Evolutionary conservation across 164 flowering plant genomes (phyloP).

Genomic region (Tetracentron sinense): DNA sequence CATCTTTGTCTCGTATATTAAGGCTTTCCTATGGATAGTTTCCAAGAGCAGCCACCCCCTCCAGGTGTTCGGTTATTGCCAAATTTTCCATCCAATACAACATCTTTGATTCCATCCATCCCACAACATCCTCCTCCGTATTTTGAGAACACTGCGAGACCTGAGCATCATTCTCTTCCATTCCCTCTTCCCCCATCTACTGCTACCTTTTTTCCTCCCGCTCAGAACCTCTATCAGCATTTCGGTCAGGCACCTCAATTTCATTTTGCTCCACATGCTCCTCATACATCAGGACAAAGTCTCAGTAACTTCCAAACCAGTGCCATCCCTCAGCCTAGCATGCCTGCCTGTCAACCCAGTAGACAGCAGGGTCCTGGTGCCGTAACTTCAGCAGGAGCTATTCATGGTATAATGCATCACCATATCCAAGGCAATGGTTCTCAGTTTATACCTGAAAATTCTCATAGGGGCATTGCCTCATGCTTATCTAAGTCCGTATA

Average conservation of each 20-base stretch:
- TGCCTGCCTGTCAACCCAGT: slow-evolving; percentile 8
- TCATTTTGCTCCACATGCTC: slow-evolving; percentile 8
- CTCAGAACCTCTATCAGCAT: slow-evolving; percentile 12
- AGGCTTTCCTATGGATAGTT: slow-evolving; percentile 10
- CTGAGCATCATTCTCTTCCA: slow-evolving; percentile 4
- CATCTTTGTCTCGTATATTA: not conserved
- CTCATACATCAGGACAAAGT: slow-evolving; percentile 1
- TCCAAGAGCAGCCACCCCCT: slow-evolving; percentile 20
- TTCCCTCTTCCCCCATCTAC: slow-evolving; percentile 14
- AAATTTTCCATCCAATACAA: slow-evolving; percentile 7
- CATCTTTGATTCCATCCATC: slow-evolving; percentile 1
- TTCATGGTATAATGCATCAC: slow-evolving; percentile 3
- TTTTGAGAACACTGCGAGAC: slow-evolving; percentile 1
- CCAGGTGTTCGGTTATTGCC: slow-evolving; percentile 22
- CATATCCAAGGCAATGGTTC: slow-evolving; percentile 6
- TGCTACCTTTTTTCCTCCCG: slow-evolving; percentile 6
- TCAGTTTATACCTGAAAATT: slow-evolving; percentile 4
- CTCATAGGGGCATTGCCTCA: slow-evolving; percentile 7
- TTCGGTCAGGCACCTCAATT: not conserved
- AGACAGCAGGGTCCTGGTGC: slow-evolving; percentile 2
- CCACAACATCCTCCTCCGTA: slow-evolving; percentile 1
- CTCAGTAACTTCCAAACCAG: not conserved
- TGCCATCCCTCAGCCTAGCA: slow-evolving; percentile 7
- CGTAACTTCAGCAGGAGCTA: slow-evolving; percentile 3
- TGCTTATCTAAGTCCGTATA: not conserved